phyloP scores from a whole-genome alignment of 163 green algal species.

The Dunaliella salina region DNA sequence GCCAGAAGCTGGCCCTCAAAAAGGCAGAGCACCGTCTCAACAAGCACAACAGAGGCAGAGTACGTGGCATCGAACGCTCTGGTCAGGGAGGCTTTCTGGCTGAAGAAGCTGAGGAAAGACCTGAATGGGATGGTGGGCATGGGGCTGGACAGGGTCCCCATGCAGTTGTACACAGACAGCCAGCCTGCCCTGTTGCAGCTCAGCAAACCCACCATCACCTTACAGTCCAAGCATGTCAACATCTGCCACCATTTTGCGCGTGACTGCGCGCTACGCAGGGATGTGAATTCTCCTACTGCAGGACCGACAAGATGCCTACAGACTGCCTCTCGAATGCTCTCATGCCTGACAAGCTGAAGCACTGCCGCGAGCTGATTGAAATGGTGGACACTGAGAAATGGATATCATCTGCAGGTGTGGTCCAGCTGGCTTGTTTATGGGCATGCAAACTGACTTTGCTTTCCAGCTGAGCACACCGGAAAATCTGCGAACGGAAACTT shows the following conservation, averaged over 20 bases:
- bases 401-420: too few species aligned
- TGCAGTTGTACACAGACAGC: slow-evolving; percentile 30
- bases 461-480: neutral
- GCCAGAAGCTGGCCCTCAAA: slow-evolving; percentile 38
- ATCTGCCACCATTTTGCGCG: slow-evolving; percentile 18
- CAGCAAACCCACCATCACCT: slow-evolving; percentile 14
- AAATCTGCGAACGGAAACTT: too few species aligned
- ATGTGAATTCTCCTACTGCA: slow-evolving; percentile 14
- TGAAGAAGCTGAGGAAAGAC: slow-evolving; percentile 28
- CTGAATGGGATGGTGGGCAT: neutral
- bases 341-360: neutral
- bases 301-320: slow-evolving; percentile 25
- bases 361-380: neutral
- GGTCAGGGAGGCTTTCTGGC: slow-evolving; percentile 33
- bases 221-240: slow-evolving; percentile 26
- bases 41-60: slow-evolving; percentile 39
- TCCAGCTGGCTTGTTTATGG: too few species aligned
- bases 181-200: slow-evolving; percentile 28
- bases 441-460: too few species aligned
- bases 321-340: slow-evolving; percentile 40
- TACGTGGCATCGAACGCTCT: slow-evolving; percentile 36
- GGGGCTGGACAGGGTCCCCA: too few species aligned
- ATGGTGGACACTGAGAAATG: neutral
- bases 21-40: slow-evolving; percentile 37
- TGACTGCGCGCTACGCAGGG: neutral